Conservation (phyloP, 768 basidiomycete genomes). For the Lactarius vividus region DNA sequence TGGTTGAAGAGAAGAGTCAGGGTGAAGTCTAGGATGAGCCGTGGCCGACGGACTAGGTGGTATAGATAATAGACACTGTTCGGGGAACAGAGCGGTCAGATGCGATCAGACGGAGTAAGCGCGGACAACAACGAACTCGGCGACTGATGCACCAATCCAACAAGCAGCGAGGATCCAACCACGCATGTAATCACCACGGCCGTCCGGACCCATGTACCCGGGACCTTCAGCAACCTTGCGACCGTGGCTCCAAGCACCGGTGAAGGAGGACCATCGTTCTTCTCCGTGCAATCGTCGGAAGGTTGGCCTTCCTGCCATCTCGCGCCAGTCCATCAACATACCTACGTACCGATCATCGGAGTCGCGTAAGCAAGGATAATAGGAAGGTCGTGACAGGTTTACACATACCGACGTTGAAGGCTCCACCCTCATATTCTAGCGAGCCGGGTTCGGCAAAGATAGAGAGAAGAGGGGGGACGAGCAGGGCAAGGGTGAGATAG, state of each 20-base stretch:
- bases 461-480: constrained; percentile 76
- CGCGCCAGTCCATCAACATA: constrained; percentile 97
- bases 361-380: constrained; percentile 2
- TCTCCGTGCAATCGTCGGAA: constrained; percentile 62
- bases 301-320: constrained; percentile 86
- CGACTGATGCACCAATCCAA: constrained; percentile 79
- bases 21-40: constrained; percentile 92
- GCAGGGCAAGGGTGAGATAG: constrained; percentile 82
- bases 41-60: constrained; percentile 83
- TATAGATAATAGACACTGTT: constrained; percentile 77
- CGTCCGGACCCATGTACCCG: constrained; percentile 58
- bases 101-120: constrained; percentile 14
- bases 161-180: constrained; percentile 89
- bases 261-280: constrained; percentile 61
- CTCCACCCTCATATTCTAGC: constrained; percentile 71
- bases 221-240: constrained; percentile 64
- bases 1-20: constrained; percentile 91
- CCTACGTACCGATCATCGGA: constrained; percentile 39
- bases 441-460: constrained; percentile 72
- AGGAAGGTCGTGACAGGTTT: background rate
- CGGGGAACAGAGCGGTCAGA: constrained; percentile 13
- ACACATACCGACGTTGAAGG: constrained; percentile 69
- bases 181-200: constrained; percentile 69
- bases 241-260: constrained; percentile 80
- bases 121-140: constrained; percentile 73